Evolutionary conservation across 257 asterid genomes (phyloP).

Genomic region (Capsicum baccatum): DNA sequence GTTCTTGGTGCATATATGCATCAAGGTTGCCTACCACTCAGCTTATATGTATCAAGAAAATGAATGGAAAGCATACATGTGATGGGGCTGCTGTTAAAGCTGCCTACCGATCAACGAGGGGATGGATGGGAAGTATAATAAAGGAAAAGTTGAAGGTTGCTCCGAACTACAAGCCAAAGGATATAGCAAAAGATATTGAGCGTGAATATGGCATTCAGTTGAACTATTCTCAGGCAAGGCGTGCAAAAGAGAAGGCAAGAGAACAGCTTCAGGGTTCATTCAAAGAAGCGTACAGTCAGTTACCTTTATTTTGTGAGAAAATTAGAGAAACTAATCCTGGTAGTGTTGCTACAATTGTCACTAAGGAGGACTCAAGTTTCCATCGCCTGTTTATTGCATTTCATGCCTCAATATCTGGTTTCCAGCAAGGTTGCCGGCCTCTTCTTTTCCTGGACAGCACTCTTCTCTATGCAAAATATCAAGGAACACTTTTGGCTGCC

Average conservation of each 20-base stretch:
- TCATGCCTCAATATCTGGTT: constrained; percentile 91
- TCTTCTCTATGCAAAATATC: constrained; percentile 92
- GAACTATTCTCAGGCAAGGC: constrained; percentile 98
- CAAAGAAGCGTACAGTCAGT: constrained; percentile 88
- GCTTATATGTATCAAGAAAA: constrained; percentile 86
- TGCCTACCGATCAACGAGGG: constrained; percentile 91
- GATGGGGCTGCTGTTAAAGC: constrained; percentile 91
- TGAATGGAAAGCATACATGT: constrained; percentile 86
- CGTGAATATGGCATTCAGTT: constrained; percentile 97
- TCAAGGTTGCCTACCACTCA: constrained; percentile 95
- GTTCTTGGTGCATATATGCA: constrained; percentile 97
- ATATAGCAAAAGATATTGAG: constrained; percentile 87
- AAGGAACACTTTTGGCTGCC: constrained; percentile 89
- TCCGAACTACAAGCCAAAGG: constrained; percentile 94
- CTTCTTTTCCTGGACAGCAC: constrained; percentile 90
- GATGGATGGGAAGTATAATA: constrained; percentile 95
- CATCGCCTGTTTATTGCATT: constrained; percentile 82
- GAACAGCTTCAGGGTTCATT: constrained; percentile 99
- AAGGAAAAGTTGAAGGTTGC: constrained; percentile 88
- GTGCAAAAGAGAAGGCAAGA: constrained; percentile 96
- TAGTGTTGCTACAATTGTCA: constrained; percentile 75
- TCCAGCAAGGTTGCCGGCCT: constrained; percentile 81
- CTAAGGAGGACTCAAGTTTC: constrained; percentile 95
- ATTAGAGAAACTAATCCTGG: constrained; percentile 97
- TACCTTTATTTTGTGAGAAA: constrained; percentile 87